phyloP scores from a whole-genome alignment of 2,329 filamentous ascomycete species.

The Balansia obtecta region DNA sequence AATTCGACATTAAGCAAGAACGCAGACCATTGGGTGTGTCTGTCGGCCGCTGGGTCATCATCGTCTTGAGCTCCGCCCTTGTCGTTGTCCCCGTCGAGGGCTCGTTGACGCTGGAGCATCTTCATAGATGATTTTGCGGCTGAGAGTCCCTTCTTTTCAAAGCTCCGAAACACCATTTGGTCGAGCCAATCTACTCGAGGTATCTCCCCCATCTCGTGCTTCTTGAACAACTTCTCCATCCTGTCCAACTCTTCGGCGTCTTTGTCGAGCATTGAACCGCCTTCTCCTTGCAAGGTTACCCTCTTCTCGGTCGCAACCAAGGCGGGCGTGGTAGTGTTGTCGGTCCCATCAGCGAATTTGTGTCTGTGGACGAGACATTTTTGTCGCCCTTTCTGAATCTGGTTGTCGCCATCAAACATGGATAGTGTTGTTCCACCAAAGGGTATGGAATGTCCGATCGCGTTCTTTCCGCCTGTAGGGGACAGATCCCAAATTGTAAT shows the following conservation, averaged over 20 bases:
- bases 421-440: constrained; percentile 89
- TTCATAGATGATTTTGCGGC: constrained; percentile 53
- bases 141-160: constrained; percentile 63
- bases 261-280: constrained; percentile 45
- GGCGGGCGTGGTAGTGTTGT: constrained; percentile 62
- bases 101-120: constrained; percentile 36
- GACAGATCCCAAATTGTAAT: constrained; percentile 95
- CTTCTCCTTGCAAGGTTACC: constrained; percentile 36
- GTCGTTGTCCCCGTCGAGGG: constrained; percentile 26
- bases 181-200: constrained; percentile 90
- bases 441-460: constrained; percentile 67
- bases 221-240: constrained; percentile 83
- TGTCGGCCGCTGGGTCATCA: constrained; percentile 25
- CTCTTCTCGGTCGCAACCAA: constrained; percentile 46
- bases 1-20: constrained; percentile 86
- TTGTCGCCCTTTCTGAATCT: constrained; percentile 80
- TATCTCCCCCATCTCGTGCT: constrained; percentile 96
- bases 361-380: constrained; percentile 80
- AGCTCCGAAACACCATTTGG: constrained; percentile 79
- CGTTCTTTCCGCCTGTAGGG: constrained; percentile 57
- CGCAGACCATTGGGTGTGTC: constrained; percentile 36
- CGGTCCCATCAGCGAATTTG: constrained; percentile 73
- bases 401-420: constrained; percentile 87
- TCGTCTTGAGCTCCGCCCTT: constrained; percentile 17
- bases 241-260: constrained; percentile 78